phyloP scores from a whole-genome alignment of 805 yeast species.

The Zygoascus tannicola region DNA sequence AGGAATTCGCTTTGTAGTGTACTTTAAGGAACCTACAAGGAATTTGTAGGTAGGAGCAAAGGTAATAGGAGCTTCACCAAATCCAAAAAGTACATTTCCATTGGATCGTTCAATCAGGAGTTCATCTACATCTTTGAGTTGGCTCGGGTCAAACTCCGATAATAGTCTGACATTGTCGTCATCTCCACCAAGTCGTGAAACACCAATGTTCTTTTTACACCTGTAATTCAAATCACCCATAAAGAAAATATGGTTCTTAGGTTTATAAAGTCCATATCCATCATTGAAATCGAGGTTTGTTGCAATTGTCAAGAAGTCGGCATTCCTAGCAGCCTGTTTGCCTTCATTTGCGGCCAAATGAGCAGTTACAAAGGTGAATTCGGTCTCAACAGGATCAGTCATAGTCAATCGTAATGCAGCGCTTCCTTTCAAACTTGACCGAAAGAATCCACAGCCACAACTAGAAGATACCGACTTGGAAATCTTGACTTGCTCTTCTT shows the following conservation, averaged over 20 bases:
- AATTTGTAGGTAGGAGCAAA: constrained; percentile 82
- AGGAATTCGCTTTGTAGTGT: constrained; percentile 54
- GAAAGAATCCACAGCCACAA: constrained; percentile 39
- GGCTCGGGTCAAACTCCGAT: constrained; percentile 6
- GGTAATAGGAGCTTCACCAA: constrained; percentile 51
- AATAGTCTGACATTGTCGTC: constrained; percentile 15
- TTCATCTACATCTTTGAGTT: constrained; percentile 38
- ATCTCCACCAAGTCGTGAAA: constrained; percentile 7
- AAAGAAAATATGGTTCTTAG: constrained; percentile 51
- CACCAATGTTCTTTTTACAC: constrained; percentile 29
- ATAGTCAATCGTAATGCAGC: constrained; percentile 47
- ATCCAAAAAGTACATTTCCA: constrained; percentile 48
- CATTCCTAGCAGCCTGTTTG: constrained; percentile 41
- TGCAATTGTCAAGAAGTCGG: constrained; percentile 41
- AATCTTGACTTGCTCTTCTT: constrained; percentile 3
- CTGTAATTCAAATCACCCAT: constrained; percentile 87
- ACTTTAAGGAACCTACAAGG: constrained; percentile 39
- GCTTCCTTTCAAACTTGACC: constrained; percentile 68
- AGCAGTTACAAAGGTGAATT: constrained; percentile 52
- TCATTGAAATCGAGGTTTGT: constrained; percentile 50
- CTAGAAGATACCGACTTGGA: constrained; percentile 13
- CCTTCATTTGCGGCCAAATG: constrained; percentile 83
- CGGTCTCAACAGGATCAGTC: constrained; percentile 14
- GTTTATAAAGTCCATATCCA: constrained; percentile 44
- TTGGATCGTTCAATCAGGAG: constrained; percentile 34